These are phyloP conservation scores for Lecanicillium sp. DNA, from an alignment of 2,329 filamentous ascomycete species.

Conservation along the genomic window DNA sequence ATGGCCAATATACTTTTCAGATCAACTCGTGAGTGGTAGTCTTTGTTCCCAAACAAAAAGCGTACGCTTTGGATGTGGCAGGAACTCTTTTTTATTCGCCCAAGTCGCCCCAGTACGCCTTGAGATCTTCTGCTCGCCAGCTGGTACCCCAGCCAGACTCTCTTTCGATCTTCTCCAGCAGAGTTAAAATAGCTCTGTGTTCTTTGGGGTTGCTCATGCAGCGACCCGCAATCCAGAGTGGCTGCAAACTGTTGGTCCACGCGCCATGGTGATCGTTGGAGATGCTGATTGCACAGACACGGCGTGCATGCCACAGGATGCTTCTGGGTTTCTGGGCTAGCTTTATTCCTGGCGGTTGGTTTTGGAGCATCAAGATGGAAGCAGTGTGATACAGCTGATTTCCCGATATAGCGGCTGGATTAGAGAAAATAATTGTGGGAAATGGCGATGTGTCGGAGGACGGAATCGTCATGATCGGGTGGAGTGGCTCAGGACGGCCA, in stretches of 20 bases:
- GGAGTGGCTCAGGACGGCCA: slow-evolving; percentile 29
- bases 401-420: slow-evolving; percentile 45
- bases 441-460: slow-evolving; percentile 40
- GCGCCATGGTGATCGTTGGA: slow-evolving; percentile 47
- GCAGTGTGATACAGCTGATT: slow-evolving; percentile 51
- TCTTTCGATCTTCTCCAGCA: slow-evolving; percentile 42
- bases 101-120: slow-evolving; percentile 43
- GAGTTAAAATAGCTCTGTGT: slow-evolving; percentile 36
- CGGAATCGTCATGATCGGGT: slow-evolving; percentile 29
- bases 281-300: slow-evolving; percentile 47
- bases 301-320: slow-evolving; percentile 46
- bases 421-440: slow-evolving; percentile 43
- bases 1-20: neutral
- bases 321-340: slow-evolving; percentile 32
- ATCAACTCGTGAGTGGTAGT: neutral
- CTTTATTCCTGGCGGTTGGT: slow-evolving; percentile 34
- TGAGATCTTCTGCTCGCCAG: slow-evolving; percentile 47
- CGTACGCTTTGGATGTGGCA: neutral
- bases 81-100: slow-evolving; percentile 18
- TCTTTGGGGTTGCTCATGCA: slow-evolving; percentile 43
- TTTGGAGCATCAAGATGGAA: slow-evolving; percentile 45
- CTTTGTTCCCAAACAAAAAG: neutral
- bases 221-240: slow-evolving; percentile 47
- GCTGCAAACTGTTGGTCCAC: slow-evolving; percentile 49
- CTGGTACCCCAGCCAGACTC: slow-evolving; percentile 48